Percentiles rank a stretch among this genome's conserved stretches.
phyloP scores from a whole-genome alignment of 192 early-diverging fungal species.

The Coemansia sp. region DNA sequence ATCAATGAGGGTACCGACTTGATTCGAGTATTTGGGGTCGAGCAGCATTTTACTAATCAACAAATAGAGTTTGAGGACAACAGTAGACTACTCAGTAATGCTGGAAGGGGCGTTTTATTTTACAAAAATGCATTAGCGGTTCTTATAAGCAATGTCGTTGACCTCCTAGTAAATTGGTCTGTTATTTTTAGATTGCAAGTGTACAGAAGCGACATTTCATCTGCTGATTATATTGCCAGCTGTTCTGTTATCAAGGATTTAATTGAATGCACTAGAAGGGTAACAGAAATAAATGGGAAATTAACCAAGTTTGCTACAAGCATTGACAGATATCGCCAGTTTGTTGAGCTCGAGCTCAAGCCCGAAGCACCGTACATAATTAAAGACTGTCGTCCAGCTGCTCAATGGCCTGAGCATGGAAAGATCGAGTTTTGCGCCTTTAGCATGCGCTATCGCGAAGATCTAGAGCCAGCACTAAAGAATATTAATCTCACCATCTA shows the following conservation, averaged over 20 bases:
- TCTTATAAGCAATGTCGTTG: too few species aligned
- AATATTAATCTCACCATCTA: constrained; percentile 52
- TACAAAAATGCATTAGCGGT: too few species aligned
- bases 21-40: constrained; percentile 67
- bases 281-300: constrained; percentile 13
- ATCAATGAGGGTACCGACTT: constrained; percentile 63
- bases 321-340: constrained; percentile 33
- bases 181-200: constrained; percentile 27
- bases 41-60: constrained; percentile 57
- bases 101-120: constrained; percentile 18
- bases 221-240: constrained; percentile 20
- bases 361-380: constrained; percentile 19
- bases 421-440: constrained; percentile 35
- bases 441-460: constrained; percentile 22
- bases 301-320: constrained; percentile 14
- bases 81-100: constrained; percentile 51
- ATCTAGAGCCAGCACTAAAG: constrained; percentile 29
- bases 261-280: neutral
- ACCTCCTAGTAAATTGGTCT: constrained; percentile 1
- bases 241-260: constrained; percentile 9
- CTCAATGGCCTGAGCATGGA: constrained; percentile 25
- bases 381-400: constrained; percentile 10
- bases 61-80: constrained; percentile 63
- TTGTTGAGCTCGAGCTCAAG: constrained; percentile 3
- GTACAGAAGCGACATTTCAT: constrained; percentile 5